Evolutionary conservation across 2,329 filamentous ascomycete genomes (phyloP).

Genomic region (Penicillium decumbens): DNA sequence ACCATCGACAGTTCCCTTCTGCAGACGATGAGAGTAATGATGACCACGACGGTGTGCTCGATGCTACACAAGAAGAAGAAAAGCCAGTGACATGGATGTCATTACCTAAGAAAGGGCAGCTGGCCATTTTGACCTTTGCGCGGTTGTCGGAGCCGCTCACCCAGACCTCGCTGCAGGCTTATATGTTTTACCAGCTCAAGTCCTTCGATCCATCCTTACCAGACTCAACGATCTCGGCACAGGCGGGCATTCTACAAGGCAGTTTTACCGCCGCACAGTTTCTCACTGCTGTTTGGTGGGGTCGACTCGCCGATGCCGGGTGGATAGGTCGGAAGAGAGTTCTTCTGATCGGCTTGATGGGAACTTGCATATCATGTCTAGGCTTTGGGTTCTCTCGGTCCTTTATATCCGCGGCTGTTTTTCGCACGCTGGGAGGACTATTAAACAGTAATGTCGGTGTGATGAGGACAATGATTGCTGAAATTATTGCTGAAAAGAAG

Average conservation of each 20-base stretch:
- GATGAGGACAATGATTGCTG: slow-evolving; percentile 69
- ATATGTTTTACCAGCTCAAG: slow-evolving; percentile 84
- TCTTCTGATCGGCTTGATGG: slow-evolving; percentile 68
- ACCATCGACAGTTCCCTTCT: slow-evolving; percentile 14
- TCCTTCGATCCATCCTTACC: slow-evolving; percentile 62
- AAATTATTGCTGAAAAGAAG: slow-evolving; percentile 67
- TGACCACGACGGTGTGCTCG: slow-evolving; percentile 12
- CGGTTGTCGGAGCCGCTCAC: slow-evolving; percentile 77
- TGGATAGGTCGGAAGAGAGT: slow-evolving; percentile 70
- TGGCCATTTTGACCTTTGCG: slow-evolving; percentile 71
- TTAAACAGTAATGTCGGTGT: slow-evolving; percentile 71
- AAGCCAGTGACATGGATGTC: slow-evolving; percentile 63
- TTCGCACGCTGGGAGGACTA: slow-evolving; percentile 61
- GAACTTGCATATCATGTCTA: slow-evolving; percentile 61
- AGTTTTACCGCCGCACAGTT: slow-evolving; percentile 80
- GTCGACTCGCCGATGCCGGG: slow-evolving; percentile 62
- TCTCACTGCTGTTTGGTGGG: slow-evolving; percentile 77
- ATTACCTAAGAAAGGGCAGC: slow-evolving; percentile 70
- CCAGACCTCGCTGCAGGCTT: slow-evolving; percentile 70
- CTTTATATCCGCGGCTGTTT: slow-evolving; percentile 60
- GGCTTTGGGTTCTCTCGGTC: slow-evolving; percentile 65
- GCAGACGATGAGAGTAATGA: slow-evolving; percentile 14
- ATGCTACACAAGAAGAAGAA: slow-evolving; percentile 20
- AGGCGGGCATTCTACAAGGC: slow-evolving; percentile 72
- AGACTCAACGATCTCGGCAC: slow-evolving; percentile 64